Base-by-base conservation (phyloP, 2,329 filamentous ascomycete species). In the Clarireedia homoeocarpa region DNA sequence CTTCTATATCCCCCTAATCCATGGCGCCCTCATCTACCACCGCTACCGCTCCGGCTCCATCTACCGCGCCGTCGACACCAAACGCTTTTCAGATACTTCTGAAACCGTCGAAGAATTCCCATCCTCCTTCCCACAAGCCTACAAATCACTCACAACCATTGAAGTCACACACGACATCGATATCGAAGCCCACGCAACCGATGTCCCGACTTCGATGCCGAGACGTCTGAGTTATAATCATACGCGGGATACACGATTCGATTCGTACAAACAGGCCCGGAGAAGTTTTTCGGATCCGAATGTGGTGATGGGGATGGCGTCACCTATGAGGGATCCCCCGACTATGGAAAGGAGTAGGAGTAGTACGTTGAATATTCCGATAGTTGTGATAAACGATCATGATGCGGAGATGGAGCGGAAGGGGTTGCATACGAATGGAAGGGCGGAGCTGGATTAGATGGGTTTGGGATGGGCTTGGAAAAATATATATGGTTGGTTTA, bases 1-100 rank as follows among this genome's bases (percentile, higher is more conserved):
- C 26, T 66, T 67, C 55, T 58, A 52, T 7, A 51, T 66, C 15
- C 64, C 65, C 6, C 57, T 67, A 6, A 58, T 67, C 46, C 66
- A 67, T 54, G 63, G 62, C 36, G 57, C 58, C 2, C 39, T 62
- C 2, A 61, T 67, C 46, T 63, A 57, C 48, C 59, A 59, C 46
- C 61, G 59, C 6, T 30, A 42, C 23, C 60, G 58, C 20, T 57
- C 49, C 23, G 48, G 36, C 10, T 24, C 40, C 1, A 5, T 15
- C 23, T 56, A 56, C 42, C 40, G 45, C 6, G 48, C 34, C 14
- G 49, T 56, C 27, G 15, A 53, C 10, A n/a, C 24, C 9, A 55
- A 56, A 30, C 30, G 44, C 5, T 20, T 7, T 40, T 53, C 26
- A 17, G 24, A 30, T 17, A 36, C 30, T 3, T 30, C 24, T 9